Evolutionary conservation across 306 rosid species (phyloP).

Genomic region (Pachyrhizus erosus): DNA sequence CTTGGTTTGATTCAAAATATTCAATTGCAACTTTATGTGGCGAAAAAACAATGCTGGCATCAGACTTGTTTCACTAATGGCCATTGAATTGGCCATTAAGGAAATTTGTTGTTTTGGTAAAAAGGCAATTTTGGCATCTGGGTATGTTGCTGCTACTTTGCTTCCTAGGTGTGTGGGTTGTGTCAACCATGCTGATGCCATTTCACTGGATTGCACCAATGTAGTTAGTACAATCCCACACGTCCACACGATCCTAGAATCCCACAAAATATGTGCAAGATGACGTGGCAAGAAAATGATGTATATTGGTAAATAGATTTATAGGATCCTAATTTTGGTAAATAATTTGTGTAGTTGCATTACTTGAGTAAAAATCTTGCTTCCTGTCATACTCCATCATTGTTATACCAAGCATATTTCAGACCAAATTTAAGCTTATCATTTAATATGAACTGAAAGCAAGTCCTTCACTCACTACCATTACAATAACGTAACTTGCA

Average conservation of each 20-base stretch:
- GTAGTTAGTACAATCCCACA: neutral
- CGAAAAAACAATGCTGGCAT: neutral
- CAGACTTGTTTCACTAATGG: neutral
- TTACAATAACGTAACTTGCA: neutral
- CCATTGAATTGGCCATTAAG: neutral
- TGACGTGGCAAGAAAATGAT: neutral
- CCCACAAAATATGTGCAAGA: constrained; percentile 2
- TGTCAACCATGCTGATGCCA: neutral
- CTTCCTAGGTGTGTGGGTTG: neutral
- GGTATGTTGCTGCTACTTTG: neutral
- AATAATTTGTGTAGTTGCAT: neutral
- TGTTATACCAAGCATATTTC: neutral
- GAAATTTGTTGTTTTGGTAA: neutral
- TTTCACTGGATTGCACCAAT: neutral
- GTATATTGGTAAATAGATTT: neutral
- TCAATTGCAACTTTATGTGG: neutral
- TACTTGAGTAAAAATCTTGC: neutral
- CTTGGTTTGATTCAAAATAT: neutral
- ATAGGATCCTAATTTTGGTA: neutral
- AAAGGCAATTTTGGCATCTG: neutral
- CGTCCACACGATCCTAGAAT: neutral
- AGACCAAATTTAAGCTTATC: constrained; percentile 4
- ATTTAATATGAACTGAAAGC: constrained; percentile 10
- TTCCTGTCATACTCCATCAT: neutral
- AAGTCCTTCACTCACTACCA: constrained; percentile 3